phyloP scores from a whole-genome alignment of 441 rosid species.

The Erodium moschatum region DNA sequence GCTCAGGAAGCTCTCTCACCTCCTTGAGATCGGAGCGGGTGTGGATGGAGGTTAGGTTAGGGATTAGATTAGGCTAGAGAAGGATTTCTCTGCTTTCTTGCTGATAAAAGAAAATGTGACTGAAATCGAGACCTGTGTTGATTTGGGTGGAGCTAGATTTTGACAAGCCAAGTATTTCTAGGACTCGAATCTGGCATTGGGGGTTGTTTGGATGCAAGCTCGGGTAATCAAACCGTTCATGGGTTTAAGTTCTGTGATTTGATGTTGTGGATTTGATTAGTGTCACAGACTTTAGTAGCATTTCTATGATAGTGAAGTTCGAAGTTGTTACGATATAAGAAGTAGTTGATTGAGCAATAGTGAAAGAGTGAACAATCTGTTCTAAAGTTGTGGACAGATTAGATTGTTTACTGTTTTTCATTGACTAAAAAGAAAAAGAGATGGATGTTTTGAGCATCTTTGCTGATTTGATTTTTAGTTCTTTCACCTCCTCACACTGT shows the following conservation, averaged over 20 bases:
- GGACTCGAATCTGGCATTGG: not conserved
- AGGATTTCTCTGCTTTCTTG: too few species aligned
- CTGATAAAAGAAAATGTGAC: not conserved
- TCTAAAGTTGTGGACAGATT: slow-evolving; percentile 9
- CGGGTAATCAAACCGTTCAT: not conserved
- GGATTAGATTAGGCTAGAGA: too few species aligned
- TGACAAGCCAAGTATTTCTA: not conserved
- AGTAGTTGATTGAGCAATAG: slow-evolving; percentile 1
- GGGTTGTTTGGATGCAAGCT: not conserved
- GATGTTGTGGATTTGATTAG: not conserved
- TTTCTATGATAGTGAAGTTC: not conserved
- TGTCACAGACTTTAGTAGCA: not conserved
- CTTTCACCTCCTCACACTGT: not conserved
- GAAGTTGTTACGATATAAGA: not conserved
- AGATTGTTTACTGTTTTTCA: slow-evolving; percentile 8
- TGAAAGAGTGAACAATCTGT: slow-evolving; percentile 8
- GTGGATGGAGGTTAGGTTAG: too few species aligned
- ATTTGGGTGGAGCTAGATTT: not conserved
- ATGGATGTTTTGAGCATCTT: not conserved
- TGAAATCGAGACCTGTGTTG: slow-evolving; percentile 5
- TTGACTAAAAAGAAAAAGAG: slow-evolving; percentile 7
- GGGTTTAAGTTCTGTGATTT: slow-evolving; percentile 5
- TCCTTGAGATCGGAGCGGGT: too few species aligned
- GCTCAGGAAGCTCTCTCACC: too few species aligned
- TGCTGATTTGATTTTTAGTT: not conserved